A percentile compares a stretch with the other conserved stretches of the same genome.
Conservation (phyloP, 1,139 yeast genomes). For the Lodderomyces beijingensis region DNA sequence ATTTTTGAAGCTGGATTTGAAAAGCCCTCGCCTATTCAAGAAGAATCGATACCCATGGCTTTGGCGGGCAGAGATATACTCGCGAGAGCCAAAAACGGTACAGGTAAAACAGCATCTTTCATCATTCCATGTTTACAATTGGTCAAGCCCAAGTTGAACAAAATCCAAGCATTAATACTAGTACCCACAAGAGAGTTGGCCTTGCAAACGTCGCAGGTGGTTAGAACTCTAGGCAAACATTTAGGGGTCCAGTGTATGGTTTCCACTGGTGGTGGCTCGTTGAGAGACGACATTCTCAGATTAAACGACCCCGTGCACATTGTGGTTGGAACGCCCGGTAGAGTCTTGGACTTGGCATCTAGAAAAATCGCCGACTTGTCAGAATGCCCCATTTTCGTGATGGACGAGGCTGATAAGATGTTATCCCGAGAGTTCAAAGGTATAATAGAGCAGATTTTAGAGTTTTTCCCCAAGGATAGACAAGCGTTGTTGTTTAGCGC, state of each 20-base stretch:
- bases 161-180: constrained; percentile 83
- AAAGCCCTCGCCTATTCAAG: constrained; percentile 97
- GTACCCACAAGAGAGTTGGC: constrained; percentile 96
- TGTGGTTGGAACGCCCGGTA: constrained; percentile 93
- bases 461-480: constrained; percentile 73
- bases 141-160: constrained; percentile 75
- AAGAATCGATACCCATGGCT: constrained; percentile 95
- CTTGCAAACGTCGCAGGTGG: constrained; percentile 95
- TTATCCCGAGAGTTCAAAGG: constrained; percentile 85
- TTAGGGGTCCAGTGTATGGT: constrained; percentile 94
- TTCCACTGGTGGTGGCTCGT: constrained; percentile 95
- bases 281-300: constrained; percentile 92
- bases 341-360: constrained; percentile 91
- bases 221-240: constrained; percentile 94
- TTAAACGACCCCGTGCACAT: constrained; percentile 89
- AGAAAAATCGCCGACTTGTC: constrained; percentile 84
- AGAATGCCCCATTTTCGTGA: constrained; percentile 83
- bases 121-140: constrained; percentile 83
- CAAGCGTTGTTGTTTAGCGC: constrained; percentile 92
- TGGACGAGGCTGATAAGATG: constrained; percentile 99
- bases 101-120: constrained; percentile 97
- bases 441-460: constrained; percentile 82
- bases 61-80: constrained; percentile 92
- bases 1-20: constrained; percentile 98
- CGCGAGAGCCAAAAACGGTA: constrained; percentile 98